A percentile compares a stretch with the other conserved stretches of the same genome.
phyloP scores from a whole-genome alignment of 305 asterid genomes.

The Fraxinus angustifolia region DNA sequence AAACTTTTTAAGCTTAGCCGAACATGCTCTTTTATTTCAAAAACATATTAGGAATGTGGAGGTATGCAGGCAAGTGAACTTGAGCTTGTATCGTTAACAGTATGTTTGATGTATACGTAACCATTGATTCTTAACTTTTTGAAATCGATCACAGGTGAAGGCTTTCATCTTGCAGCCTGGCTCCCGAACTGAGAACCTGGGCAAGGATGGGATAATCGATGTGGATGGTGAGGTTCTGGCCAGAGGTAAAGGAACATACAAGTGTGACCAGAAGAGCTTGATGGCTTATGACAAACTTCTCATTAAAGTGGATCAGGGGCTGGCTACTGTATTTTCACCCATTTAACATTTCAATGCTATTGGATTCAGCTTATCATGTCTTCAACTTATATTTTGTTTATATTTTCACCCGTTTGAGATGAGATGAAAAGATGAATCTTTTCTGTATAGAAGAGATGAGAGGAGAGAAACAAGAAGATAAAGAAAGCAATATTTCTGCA shows the following conservation, averaged over 20 bases:
- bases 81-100: background rate
- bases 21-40: background rate
- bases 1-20: background rate
- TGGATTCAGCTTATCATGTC: background rate
- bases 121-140: constrained; percentile 9
- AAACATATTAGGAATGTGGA: background rate
- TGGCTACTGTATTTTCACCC: constrained; percentile 85
- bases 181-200: constrained; percentile 39
- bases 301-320: constrained; percentile 72
- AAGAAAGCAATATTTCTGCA: background rate
- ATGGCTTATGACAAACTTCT: constrained; percentile 69
- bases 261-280: constrained; percentile 54
- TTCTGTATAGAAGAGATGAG: background rate
- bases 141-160: constrained; percentile 55
- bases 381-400: background rate
- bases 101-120: background rate
- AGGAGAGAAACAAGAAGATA: background rate
- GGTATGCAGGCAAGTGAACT: background rate
- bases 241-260: constrained; percentile 73
- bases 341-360: constrained; percentile 21
- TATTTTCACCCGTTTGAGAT: background rate
- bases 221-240: constrained; percentile 97
- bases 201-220: constrained; percentile 74
- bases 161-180: constrained; percentile 83
- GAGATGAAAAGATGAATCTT: background rate